Conservation (phyloP, 495 filamentous ascomycete species). For the Pyronema omphalodes region DNA sequence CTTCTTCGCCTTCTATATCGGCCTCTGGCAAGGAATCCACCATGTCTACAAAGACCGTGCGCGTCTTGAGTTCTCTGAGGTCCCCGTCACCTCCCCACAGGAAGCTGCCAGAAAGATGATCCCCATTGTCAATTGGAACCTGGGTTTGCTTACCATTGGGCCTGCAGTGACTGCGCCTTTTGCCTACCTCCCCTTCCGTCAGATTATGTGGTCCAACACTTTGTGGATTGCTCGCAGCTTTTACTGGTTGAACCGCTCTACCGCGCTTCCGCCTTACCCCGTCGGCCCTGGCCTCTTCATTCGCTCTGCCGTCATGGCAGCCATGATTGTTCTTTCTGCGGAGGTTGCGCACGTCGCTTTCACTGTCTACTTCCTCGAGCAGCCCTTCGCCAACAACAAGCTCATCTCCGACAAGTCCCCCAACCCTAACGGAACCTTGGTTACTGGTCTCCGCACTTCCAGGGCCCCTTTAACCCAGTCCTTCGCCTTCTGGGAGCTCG, state of each 20-base stretch:
- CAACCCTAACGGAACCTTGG: conserved; percentile 79
- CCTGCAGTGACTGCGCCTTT: conserved; percentile 33
- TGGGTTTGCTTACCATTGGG: conserved; percentile 26
- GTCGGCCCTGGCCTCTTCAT: conserved; percentile 38
- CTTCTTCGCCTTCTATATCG: conserved; percentile 47
- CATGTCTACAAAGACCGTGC: conserved; percentile 67
- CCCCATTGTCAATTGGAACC: conserved; percentile 18
- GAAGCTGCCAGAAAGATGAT: conserved; percentile 24
- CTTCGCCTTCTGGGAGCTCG: conserved; percentile 85
- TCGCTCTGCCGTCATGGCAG: conserved; percentile 44
- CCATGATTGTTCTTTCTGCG: conserved; percentile 53
- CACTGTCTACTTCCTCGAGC: conserved; percentile 53
- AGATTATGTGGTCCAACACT: conserved; percentile 44
- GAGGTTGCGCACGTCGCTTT: conserved; percentile 58
- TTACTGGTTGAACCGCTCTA: conserved; percentile 48
- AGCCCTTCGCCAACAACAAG: conserved; percentile 62
- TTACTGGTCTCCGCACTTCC: conserved; percentile 56
- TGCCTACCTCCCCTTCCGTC: conserved; percentile 47
- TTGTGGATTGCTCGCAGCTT: conserved; percentile 51
- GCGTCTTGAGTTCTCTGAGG: conserved; percentile 35
- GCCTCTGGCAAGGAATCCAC: conserved; percentile 43
- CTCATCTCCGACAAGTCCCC: conserved; percentile 69
- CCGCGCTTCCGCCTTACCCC: conserved; percentile 40
- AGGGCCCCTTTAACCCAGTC: conserved; percentile 46
- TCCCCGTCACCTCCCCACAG: conserved; percentile 14